Conservation (phyloP, 345 rosid species). For the Populus tremula region DNA sequence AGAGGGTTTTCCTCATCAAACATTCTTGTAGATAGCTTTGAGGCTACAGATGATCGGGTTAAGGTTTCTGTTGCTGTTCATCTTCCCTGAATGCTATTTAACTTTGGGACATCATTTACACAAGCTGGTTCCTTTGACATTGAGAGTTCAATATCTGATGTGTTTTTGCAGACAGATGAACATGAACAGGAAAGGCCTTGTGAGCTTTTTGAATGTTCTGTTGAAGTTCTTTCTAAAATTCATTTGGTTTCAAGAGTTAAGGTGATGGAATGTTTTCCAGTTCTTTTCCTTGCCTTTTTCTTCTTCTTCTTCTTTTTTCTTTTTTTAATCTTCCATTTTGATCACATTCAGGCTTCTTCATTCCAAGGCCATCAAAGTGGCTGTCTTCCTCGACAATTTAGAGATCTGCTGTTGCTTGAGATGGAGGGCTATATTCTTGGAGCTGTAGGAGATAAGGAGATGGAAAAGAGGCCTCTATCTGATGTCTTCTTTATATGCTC, state of each 20-base stretch:
- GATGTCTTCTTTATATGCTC: slow-evolving; percentile 65
- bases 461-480: slow-evolving; percentile 50
- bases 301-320: background rate
- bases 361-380: slow-evolving; percentile 42
- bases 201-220: slow-evolving; percentile 69
- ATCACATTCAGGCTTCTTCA: slow-evolving; percentile 42
- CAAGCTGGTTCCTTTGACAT: slow-evolving; percentile 2
- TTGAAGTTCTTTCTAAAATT: slow-evolving; percentile 67
- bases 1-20: slow-evolving; percentile 32
- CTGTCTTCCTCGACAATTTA: slow-evolving; percentile 62
- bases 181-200: slow-evolving; percentile 37
- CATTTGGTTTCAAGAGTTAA: slow-evolving; percentile 33
- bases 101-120: slow-evolving; percentile 17
- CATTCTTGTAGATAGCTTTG: slow-evolving; percentile 36
- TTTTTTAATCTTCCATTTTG: slow-evolving; percentile 14
- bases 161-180: slow-evolving; percentile 50
- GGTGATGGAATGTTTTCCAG: slow-evolving; percentile 32
- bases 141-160: slow-evolving; percentile 20
- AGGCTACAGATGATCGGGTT: slow-evolving; percentile 44
- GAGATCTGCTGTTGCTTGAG: slow-evolving; percentile 71
- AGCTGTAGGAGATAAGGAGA: slow-evolving; percentile 39
- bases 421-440: slow-evolving; percentile 59
- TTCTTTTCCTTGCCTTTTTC: background rate
- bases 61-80: slow-evolving; percentile 39
- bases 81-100: background rate